phyloP scores from a whole-genome alignment of 176 grass and related monocot species.

The Oryza brachyantha region DNA sequence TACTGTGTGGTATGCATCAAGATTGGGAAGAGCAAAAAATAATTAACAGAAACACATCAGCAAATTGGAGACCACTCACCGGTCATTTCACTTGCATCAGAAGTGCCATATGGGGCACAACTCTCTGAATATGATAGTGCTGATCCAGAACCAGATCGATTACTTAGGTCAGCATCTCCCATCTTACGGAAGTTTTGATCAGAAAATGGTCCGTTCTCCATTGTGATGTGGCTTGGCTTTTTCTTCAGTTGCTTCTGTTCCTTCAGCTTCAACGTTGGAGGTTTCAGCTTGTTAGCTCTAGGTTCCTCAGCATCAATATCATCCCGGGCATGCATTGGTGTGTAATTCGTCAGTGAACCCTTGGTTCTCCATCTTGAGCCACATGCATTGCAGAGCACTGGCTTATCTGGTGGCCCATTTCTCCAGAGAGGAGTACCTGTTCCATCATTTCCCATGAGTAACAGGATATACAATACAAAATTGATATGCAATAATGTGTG shows the following conservation, averaged over 20 bases:
- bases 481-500: not conserved
- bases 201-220: conserved; percentile 65
- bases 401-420: conserved; percentile 91
- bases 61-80: conserved; percentile 45
- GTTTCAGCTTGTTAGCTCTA: conserved; percentile 58
- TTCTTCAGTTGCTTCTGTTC: conserved; percentile 55
- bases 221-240: conserved; percentile 34
- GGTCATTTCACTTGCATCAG: conserved; percentile 71
- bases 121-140: conserved; percentile 82
- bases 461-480: conserved; percentile 25
- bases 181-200: conserved; percentile 79
- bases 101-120: conserved; percentile 55
- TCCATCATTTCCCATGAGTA: conserved; percentile 29
- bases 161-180: conserved; percentile 49
- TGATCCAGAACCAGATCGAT: conserved; percentile 79
- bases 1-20: not conserved
- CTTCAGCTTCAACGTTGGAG: conserved; percentile 38
- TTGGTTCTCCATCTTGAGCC: conserved; percentile 95
- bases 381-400: conserved; percentile 97
- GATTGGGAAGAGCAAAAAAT: not conserved
- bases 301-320: conserved; percentile 55
- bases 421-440: conserved; percentile 98
- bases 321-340: conserved; percentile 74
- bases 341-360: conserved; percentile 88
- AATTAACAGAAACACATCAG: conserved; percentile 9